Conservation (phyloP, 106 monocot species). For the Acanthochlamys bracteata region DNA sequence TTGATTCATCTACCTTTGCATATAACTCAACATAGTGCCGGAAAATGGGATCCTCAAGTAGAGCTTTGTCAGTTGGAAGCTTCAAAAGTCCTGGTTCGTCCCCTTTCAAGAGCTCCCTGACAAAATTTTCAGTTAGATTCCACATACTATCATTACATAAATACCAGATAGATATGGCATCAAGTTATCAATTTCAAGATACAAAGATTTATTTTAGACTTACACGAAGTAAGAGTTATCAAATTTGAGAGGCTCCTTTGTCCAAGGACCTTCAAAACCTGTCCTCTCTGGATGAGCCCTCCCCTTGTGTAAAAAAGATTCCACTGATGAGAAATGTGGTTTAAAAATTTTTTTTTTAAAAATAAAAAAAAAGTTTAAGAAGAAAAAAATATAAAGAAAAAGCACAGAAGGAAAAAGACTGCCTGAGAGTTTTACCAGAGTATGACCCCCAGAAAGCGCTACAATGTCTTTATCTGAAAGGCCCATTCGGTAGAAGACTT, state of each 20-base stretch:
- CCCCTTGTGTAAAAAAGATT: slow-evolving; percentile 41
- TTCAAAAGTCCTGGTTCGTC: slow-evolving; percentile 72
- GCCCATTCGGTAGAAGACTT: slow-evolving; percentile 75
- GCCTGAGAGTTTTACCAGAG: slow-evolving; percentile 30
- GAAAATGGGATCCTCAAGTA: slow-evolving; percentile 66
- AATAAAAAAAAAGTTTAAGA: too few relatives aligned
- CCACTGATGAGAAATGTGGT: too few relatives aligned
- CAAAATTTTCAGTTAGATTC: neutral
- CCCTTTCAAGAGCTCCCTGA: slow-evolving; percentile 73
- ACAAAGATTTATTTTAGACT: slow-evolving; percentile 9
- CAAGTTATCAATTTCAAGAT: neutral
- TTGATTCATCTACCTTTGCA: slow-evolving; percentile 56
- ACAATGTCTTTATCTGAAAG: slow-evolving; percentile 77
- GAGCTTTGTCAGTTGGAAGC: slow-evolving; percentile 87
- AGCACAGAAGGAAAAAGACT: neutral
- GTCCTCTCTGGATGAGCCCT: slow-evolving; percentile 90
- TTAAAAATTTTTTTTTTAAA: too few relatives aligned
- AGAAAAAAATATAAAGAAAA: neutral
- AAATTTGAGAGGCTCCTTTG: slow-evolving; percentile 84
- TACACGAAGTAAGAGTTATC: slow-evolving; percentile 96
- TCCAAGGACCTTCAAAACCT: slow-evolving; percentile 97
- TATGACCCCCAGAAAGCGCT: slow-evolving; percentile 66
- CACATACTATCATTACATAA: neutral
- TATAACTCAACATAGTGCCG: slow-evolving; percentile 75
- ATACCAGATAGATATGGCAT: neutral